These are phyloP conservation scores for Macadamia integrifolia DNA, from an alignment of 164 flowering plant species.

Conservation along the genomic window DNA sequence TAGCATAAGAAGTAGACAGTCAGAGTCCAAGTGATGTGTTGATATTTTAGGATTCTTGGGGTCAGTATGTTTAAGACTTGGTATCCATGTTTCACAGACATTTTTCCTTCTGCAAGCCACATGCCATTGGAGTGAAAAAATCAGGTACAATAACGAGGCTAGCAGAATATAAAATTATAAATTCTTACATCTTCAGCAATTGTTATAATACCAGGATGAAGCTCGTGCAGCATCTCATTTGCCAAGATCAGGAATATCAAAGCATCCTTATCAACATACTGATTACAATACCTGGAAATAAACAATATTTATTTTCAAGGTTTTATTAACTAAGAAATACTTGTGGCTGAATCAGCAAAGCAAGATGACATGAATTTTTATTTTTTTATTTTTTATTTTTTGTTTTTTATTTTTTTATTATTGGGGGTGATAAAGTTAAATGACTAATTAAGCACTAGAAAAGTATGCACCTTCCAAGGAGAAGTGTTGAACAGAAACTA, in stretches of 20 bases:
- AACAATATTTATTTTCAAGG: neutral
- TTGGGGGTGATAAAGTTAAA: neutral
- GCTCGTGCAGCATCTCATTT: conserved; percentile 75
- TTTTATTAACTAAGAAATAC: neutral
- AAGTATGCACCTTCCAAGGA: neutral
- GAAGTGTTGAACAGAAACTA: too few relatives aligned
- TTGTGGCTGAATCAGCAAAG: neutral
- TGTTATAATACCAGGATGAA: conserved; percentile 82
- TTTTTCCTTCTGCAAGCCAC: too few relatives aligned
- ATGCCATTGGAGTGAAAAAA: too few relatives aligned
- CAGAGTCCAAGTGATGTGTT: too few relatives aligned
- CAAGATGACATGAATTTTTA: conserved; percentile 1
- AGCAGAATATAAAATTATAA: neutral
- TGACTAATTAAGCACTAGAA: neutral
- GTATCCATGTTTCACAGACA: too few relatives aligned
- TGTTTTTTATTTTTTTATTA: too few relatives aligned
- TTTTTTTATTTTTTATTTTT: too few relatives aligned
- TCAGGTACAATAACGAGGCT: neutral
- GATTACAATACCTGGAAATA: conserved; percentile 76
- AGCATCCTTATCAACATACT: conserved; percentile 94
- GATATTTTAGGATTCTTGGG: too few relatives aligned
- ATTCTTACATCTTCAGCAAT: conserved; percentile 94
- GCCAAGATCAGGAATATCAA: conserved; percentile 80
- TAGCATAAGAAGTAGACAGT: too few relatives aligned
- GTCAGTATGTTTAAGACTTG: too few relatives aligned